These are phyloP conservation scores for Fonsecaea multimorphosa DNA, from an alignment of 2,329 filamentous ascomycete species.

Conservation along the genomic window DNA sequence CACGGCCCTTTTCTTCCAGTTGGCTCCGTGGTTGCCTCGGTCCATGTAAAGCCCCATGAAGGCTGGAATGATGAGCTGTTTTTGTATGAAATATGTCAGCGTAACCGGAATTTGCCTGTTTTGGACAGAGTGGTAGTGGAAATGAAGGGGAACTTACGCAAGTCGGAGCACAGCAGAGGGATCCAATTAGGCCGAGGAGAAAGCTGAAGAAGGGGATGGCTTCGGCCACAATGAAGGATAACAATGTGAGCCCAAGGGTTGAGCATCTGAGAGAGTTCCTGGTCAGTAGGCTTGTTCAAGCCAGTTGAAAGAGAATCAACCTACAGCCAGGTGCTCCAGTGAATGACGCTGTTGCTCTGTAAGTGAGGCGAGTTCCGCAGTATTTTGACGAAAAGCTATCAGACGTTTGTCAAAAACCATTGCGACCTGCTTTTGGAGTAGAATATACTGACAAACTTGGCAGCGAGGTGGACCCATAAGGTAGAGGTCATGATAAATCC, in stretches of 20 bases:
- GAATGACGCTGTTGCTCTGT: slow-evolving; percentile 56
- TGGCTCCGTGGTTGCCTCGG: slow-evolving; percentile 19
- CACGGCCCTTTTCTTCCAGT: slow-evolving; percentile 7
- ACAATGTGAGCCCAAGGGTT: slow-evolving; percentile 49
- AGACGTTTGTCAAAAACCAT: background rate
- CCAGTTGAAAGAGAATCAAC: slow-evolving; percentile 5
- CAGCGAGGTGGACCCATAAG: slow-evolving; percentile 49
- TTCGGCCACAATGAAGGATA: slow-evolving; percentile 59
- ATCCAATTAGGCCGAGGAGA: slow-evolving; percentile 56
- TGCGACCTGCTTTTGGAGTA: background rate
- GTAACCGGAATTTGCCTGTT: background rate
- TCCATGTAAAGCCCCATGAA: slow-evolving; percentile 30
- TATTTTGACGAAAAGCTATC: slow-evolving; percentile 62
- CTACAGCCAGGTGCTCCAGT: slow-evolving; percentile 59
- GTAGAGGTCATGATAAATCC: slow-evolving; percentile 41
- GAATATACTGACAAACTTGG: slow-evolving; percentile 47
- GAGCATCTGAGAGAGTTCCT: slow-evolving; percentile 12
- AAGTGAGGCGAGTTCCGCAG: slow-evolving; percentile 59
- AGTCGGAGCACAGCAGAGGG: slow-evolving; percentile 59
- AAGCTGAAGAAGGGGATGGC: slow-evolving; percentile 63
- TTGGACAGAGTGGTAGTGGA: slow-evolving; percentile 53
- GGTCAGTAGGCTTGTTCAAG: slow-evolving; percentile 8
- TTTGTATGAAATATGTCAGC: slow-evolving; percentile 1
- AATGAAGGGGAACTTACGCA: slow-evolving; percentile 57
- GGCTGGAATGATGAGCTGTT: slow-evolving; percentile 24